Base-by-base conservation (phyloP, 2,329 filamentous ascomycete species). In the Rhinocladiella similis region DNA sequence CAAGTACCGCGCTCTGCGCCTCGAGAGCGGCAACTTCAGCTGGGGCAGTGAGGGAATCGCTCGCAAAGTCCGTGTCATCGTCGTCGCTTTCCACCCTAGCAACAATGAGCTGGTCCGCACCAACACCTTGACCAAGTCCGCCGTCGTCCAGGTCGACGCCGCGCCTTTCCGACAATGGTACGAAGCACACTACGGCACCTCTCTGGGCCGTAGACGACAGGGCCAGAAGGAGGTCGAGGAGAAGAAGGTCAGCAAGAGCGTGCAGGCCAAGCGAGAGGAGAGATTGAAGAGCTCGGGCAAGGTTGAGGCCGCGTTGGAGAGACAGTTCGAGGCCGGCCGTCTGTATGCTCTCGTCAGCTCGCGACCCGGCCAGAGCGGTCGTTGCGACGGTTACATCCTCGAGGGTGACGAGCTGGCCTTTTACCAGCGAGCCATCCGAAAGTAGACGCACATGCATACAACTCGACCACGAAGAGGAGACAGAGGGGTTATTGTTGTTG, bases 101-200 rank as follows among this genome's bases (percentile, higher is more conserved):
- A 99, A 99, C 92, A 99, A 99, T 91, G 94, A 99, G 84, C 87
- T 99, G 71, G 92, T 99, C 84, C 94, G 94, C 76, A 99, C 94
- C 81, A 99, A 99, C 89, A 97, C 94, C 83, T 86, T 99, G 78
- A 99, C 94, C 85, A 95, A 92, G 83, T 91, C 91, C 75, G 94
- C 94, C 82, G 90, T 99, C 74, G 90, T 99, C 78, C 94, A 99
- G 85, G 83, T 99, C 81, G 94, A 99, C 80, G 94, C 95, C 72
- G 91, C 94, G 65, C 94, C 94, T 69, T 99, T 99, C 90, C 86
- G 94, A 78, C 93, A 97, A 83, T 99, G 94, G 94, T 99, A 96
- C 83, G 94, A 99, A 87, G 91, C 94, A 70, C 94, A 99, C 89
- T 99, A 99, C 86, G 94, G 94, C 76, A 85, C 90, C 80, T 71